phyloP scores from a whole-genome alignment of 352 stramenopile genomes.

The Globisporangium alternatum region DNA sequence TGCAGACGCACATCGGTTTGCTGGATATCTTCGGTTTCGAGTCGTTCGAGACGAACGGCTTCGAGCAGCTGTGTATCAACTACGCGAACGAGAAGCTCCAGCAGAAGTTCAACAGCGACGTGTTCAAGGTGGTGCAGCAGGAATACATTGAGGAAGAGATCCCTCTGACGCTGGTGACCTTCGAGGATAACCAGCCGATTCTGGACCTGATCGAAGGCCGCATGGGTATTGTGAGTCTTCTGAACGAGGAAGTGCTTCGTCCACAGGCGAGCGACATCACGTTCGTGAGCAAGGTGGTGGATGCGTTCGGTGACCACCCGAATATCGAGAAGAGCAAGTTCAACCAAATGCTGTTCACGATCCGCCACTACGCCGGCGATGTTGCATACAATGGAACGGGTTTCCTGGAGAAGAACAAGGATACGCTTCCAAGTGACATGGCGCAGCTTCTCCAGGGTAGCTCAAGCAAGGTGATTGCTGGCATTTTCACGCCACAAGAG shows the following conservation, averaged over 20 bases:
- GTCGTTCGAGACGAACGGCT: slow-evolving; percentile 87
- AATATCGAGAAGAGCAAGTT: slow-evolving; percentile 85
- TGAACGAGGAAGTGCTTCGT: slow-evolving; percentile 95
- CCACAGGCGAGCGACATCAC: slow-evolving; percentile 79
- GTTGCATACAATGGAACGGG: slow-evolving; percentile 77
- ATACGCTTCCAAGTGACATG: slow-evolving; percentile 80
- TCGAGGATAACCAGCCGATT: slow-evolving; percentile 91
- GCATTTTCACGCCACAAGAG: slow-evolving; percentile 53
- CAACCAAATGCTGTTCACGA: slow-evolving; percentile 80
- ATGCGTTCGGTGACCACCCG: slow-evolving; percentile 71
- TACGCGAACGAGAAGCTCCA: slow-evolving; percentile 96
- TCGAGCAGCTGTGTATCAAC: slow-evolving; percentile 97
- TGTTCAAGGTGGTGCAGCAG: slow-evolving; percentile 94
- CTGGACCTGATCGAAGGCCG: slow-evolving; percentile 88
- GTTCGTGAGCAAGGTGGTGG: slow-evolving; percentile 83
- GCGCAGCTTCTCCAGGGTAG: slow-evolving; percentile 69
- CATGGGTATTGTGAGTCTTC: slow-evolving; percentile 88
- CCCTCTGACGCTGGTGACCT: slow-evolving; percentile 76
- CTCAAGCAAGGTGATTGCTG: slow-evolving; percentile 53
- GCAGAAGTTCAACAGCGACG: slow-evolving; percentile 90
- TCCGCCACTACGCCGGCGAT: slow-evolving; percentile 80
- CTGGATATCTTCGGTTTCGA: slow-evolving; percentile 98
- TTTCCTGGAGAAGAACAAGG: slow-evolving; percentile 87
- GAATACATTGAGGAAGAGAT: slow-evolving; percentile 95
- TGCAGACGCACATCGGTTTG: slow-evolving; percentile 86